Conservation (phyloP, 495 filamentous ascomycete genomes). For the Podospora pseudocomata region DNA sequence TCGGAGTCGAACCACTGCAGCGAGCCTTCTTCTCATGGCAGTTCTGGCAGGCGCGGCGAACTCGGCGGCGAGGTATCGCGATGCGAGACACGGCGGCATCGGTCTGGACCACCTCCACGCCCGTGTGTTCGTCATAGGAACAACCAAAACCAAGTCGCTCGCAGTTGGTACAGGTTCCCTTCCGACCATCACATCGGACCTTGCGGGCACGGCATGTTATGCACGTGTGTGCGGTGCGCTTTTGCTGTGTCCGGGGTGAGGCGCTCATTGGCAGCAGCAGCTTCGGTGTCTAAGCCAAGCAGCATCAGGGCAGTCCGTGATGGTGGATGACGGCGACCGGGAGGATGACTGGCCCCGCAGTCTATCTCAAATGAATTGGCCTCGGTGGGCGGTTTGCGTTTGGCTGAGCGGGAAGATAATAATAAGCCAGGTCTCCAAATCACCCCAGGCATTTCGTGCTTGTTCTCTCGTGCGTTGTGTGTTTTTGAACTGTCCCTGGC, state of each 20-base stretch:
- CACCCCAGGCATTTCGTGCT: neutral
- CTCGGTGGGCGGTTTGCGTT: neutral
- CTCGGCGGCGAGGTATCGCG: conserved; percentile 45
- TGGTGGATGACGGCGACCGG: neutral
- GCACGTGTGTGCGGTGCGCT: conserved; percentile 37
- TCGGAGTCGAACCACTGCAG: conserved; percentile 46
- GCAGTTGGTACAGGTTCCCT: conserved; percentile 45
- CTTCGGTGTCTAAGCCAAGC: neutral
- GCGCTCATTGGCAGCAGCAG: conserved; percentile 22
- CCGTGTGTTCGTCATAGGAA: conserved; percentile 42
- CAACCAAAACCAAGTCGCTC: conserved; percentile 48
- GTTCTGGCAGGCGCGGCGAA: conserved; percentile 46
- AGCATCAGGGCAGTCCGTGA: neutral
- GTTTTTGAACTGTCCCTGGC: neutral
- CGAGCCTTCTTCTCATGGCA: conserved; percentile 49
- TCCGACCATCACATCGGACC: conserved; percentile 48
- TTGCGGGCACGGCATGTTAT: conserved; percentile 48
- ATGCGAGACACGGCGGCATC: conserved; percentile 28
- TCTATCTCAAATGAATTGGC: neutral
- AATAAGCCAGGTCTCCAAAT: neutral
- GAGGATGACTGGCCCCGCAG: neutral
- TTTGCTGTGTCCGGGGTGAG: conserved; percentile 29
- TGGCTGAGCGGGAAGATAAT: neutral
- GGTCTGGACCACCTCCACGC: conserved; percentile 30
- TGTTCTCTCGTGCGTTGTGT: neutral